Evolutionary conservation across 768 basidiomycete genomes (phyloP).

Genomic region (Kockovaella imperatae): DNA sequence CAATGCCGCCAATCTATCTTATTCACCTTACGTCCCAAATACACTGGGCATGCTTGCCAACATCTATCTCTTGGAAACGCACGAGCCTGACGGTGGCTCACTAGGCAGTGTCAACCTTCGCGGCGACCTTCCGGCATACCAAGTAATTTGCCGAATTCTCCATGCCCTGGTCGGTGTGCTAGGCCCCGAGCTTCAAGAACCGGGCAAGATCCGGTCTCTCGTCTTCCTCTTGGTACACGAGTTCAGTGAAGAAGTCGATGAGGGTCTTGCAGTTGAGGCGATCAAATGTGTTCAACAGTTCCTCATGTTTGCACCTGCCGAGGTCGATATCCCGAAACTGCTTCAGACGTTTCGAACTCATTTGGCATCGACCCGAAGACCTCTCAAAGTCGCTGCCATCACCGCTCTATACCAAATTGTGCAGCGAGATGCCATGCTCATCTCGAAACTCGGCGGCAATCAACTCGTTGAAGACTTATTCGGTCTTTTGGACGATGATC

Average conservation of each 20-base stretch:
- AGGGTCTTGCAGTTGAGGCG: slow-evolving; percentile 81
- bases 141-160: slow-evolving; percentile 80
- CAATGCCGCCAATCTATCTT: slow-evolving; percentile 82
- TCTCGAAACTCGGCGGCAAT: slow-evolving; percentile 91
- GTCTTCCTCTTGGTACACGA: slow-evolving; percentile 78
- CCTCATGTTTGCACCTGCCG: slow-evolving; percentile 85
- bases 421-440: slow-evolving; percentile 81
- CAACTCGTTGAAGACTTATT: slow-evolving; percentile 89
- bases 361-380: slow-evolving; percentile 69
- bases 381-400: slow-evolving; percentile 87
- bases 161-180: slow-evolving; percentile 88
- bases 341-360: slow-evolving; percentile 70
- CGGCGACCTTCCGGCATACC: slow-evolving; percentile 85
- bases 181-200: slow-evolving; percentile 92
- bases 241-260: slow-evolving; percentile 76
- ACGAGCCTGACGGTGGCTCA: slow-evolving; percentile 86
- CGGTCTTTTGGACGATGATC: slow-evolving; percentile 88
- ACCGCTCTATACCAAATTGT: slow-evolving; percentile 95
- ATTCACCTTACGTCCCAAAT: slow-evolving; percentile 76
- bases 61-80: slow-evolving; percentile 78
- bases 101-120: slow-evolving; percentile 72
- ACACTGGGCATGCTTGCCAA: slow-evolving; percentile 86
- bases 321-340: slow-evolving; percentile 70
- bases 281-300: slow-evolving; percentile 95
- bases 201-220: slow-evolving; percentile 64